phyloP scores from a whole-genome alignment of 306 rosid genomes.

The Sesbania bispinosa region DNA sequence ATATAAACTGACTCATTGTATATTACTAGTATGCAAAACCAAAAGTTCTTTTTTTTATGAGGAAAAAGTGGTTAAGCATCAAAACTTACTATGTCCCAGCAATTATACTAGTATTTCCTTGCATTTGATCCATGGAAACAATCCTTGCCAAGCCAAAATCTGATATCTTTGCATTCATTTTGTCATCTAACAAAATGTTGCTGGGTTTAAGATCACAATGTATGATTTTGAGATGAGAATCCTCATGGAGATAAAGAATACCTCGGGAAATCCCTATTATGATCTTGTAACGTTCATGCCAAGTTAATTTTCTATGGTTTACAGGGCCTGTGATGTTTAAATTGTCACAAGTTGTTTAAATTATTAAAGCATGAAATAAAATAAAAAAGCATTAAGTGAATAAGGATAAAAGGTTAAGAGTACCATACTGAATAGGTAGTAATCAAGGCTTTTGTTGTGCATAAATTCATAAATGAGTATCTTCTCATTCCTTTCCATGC shows the following conservation, averaged over 20 bases:
- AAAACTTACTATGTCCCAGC: conserved; percentile 37
- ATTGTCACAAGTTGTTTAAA: background rate
- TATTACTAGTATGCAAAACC: background rate
- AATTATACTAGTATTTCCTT: conserved; percentile 32
- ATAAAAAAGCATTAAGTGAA: background rate
- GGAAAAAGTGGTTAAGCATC: background rate
- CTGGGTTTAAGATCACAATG: conserved; percentile 30
- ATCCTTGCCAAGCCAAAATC: conserved; percentile 37
- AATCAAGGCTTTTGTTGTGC: conserved; percentile 35
- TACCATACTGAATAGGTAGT: conserved; percentile 26
- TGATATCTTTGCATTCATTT: conserved; percentile 28
- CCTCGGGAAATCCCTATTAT: conserved; percentile 28
- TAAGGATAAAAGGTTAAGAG: conserved; percentile 5
- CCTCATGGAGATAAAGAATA: conserved; percentile 30
- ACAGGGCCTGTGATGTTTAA: background rate
- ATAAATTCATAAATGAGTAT: conserved; percentile 26
- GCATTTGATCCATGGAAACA: conserved; percentile 28
- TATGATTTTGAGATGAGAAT: conserved; percentile 26
- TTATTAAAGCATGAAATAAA: background rate
- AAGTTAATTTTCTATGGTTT: conserved; percentile 10
- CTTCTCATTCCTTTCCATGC: conserved; percentile 26
- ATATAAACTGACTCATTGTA: no score
- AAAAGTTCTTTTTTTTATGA: background rate
- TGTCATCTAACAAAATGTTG: conserved; percentile 22
- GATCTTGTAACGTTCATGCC: conserved; percentile 27